Evolutionary conservation across 495 filamentous ascomycete species (phyloP), one percentile per base, ranked within the genome.

Genomic region (Cairneyella variabilis): DNA sequence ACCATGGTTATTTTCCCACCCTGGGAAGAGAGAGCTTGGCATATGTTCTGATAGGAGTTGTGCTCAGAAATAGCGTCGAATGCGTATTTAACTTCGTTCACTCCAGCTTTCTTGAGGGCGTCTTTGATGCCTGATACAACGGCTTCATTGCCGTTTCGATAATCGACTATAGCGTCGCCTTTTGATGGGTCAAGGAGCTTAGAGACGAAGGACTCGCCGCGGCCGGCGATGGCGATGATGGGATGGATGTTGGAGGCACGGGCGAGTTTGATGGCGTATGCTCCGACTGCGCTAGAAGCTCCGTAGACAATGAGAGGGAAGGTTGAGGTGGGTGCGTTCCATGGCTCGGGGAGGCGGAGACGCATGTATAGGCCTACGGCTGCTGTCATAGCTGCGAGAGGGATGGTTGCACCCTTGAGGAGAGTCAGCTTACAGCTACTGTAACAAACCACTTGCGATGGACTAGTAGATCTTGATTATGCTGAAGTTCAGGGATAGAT

Each of bases 341-440:
- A 90, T 0, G 86, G 86, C 28, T 79, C 66, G 5, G 88, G 86
- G 2, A 91, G 76, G 4, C 66, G 63, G 9, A 90, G 73, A 2
- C 67, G 61, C 23, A 69, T 62, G 57, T 83, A 87, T 0, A 91
- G 66, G 1, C 77, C 86, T 2, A 89, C 52, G 0, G 83, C 85
- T 1, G 85, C 74, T 1, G 88, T 91, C 83, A 89, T 82, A 23
- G 83, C 85, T 3, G 88, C 86, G 3, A 91, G 74, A 0, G 86
- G 88, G 34, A 90, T 73, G 0, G 87, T 80, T 0, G 88, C 80
- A 11, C 79, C 88, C 60, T 63, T 12, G 9, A 21, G 0, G 11
- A 25, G 21, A 5, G 65, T 89, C 83, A 79, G 62, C 23, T n/a
- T 36, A 18, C n/a, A n/a, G n/a, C n/a, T n/a, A n/a, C n/a, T n/a